A percentile compares a stretch with the other conserved stretches of the same genome.
Conservation (phyloP, 805 yeast genomes). For the Yarrowia sp. region DNA sequence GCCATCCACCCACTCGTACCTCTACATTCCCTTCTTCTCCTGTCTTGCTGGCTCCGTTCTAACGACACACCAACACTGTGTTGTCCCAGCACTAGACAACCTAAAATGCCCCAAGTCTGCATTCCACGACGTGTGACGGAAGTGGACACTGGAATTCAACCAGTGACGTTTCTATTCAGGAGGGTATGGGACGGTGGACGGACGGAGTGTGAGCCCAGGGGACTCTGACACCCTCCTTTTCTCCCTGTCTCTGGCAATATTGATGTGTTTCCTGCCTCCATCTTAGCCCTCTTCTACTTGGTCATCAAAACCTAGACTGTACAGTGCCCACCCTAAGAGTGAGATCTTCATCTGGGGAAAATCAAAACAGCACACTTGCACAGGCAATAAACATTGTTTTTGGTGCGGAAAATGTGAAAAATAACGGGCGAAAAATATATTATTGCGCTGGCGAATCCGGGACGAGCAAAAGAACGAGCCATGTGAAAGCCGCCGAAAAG, state of each 20-base stretch:
- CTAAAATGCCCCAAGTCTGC: conserved; percentile 7
- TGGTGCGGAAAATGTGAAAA: neutral
- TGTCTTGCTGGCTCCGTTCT: conserved; percentile 16
- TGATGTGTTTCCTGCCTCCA: no score
- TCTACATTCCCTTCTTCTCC: conserved; percentile 17
- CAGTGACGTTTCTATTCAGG: no score
- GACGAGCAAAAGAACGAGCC: neutral
- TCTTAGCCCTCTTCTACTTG: no score
- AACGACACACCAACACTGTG: neutral
- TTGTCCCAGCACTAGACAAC: conserved; percentile 9
- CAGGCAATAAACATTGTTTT: neutral
- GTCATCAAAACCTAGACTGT: neutral
- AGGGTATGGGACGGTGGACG: no score
- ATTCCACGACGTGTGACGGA: conserved; percentile 16
- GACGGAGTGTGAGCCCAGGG: no score
- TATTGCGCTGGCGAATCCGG: no score
- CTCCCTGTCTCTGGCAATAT: no score
- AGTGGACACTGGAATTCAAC: neutral
- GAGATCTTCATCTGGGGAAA: conserved; percentile 33
- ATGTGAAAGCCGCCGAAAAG: neutral
- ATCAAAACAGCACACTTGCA: conserved; percentile 13
- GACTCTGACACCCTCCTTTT: no score
- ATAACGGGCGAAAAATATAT: neutral
- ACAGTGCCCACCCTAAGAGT: conserved; percentile 20
- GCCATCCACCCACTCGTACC: neutral